phyloP scores from a whole-genome alignment of 148 eudicot genomes.

The Tetragonia tetragonoides region DNA sequence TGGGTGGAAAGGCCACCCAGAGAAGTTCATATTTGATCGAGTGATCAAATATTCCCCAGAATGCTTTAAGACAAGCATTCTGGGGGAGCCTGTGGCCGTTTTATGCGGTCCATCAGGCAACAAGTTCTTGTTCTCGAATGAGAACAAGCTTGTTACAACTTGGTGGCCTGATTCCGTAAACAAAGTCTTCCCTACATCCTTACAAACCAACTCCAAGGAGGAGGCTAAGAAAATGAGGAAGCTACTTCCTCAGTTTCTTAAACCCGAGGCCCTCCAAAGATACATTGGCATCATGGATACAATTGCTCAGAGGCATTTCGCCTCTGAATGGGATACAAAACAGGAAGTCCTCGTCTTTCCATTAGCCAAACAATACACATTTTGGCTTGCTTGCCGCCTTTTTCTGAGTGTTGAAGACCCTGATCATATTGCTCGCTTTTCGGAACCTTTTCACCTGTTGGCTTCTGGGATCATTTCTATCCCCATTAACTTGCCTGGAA shows the following conservation, averaged over 20 bases:
- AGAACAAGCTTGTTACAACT: constrained; percentile 41
- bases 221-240: constrained; percentile 68
- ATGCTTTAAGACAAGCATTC: constrained; percentile 31
- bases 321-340: constrained; percentile 46
- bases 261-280: constrained; percentile 56
- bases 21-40: constrained; percentile 30
- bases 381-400: constrained; percentile 31
- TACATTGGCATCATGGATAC: constrained; percentile 60
- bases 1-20: constrained; percentile 37
- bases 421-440: constrained; percentile 21
- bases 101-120: constrained; percentile 41
- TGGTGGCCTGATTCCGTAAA: constrained; percentile 48
- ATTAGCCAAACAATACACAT: constrained; percentile 27
- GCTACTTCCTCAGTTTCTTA: constrained; percentile 60
- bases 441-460: constrained; percentile 25
- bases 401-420: constrained; percentile 34
- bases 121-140: constrained; percentile 53
- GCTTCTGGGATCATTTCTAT: constrained; percentile 36
- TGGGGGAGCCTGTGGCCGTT: constrained; percentile 29
- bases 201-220: constrained; percentile 43
- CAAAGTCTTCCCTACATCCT: constrained; percentile 35
- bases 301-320: constrained; percentile 51
- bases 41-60: constrained; percentile 28
- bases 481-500: constrained; percentile 41
- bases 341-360: constrained; percentile 33